Evolutionary conservation across 257 asterid species (phyloP), one percentile per base, ranked within the genome.

Genomic region (Pogostemon cablin): DNA sequence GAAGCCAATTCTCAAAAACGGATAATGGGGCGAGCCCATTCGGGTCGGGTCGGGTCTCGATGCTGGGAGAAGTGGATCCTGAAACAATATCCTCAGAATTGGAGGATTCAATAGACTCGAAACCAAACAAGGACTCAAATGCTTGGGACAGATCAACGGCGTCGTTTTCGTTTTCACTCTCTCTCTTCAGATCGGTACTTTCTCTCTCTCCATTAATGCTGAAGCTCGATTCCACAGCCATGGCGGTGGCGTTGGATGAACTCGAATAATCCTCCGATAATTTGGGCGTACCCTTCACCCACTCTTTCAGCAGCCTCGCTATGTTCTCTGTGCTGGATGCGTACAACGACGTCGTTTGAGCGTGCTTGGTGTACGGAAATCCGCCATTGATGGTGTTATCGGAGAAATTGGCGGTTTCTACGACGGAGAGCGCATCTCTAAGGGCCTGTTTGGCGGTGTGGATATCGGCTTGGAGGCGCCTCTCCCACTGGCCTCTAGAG

Each of bases 401-500:
- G 34, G 60, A 17, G 25, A 54, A 54, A 54, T 10, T 17, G 48
- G 37, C 9, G 4, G 12, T 47, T 38, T 59, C 34, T 47, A 85
- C 90, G 3, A 75, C 39, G 3, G 96, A 68, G 8, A 90, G 9
- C 3, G 96, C 96, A 44, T 83, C 90, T 0, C 77, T 79, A 40
- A 90, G 83, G 78, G 96, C 96, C 73, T 86, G 92, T 77, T 86
- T 87, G 71, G 96, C 92, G 0, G 86, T 90, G 77, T 84, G 57
- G 71, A 90, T 84, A 72, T 90, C 92, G 2, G 89, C 53, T 32
- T 90, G 96, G 12, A 90, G 86, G 69, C 81, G 78, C 35, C 81
- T 86, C 75, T 90, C 96, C 96, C 96, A 90, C 50, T 86, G 90
- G 47, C 97, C 96, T 58, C 81, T 83, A 0, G 91, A 80, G 6